Percentiles rank a stretch among this genome's conserved stretches.
Evolutionary conservation across 148 eudicot species (phyloP).

Genomic region (Rhododendron ferrugineum): DNA sequence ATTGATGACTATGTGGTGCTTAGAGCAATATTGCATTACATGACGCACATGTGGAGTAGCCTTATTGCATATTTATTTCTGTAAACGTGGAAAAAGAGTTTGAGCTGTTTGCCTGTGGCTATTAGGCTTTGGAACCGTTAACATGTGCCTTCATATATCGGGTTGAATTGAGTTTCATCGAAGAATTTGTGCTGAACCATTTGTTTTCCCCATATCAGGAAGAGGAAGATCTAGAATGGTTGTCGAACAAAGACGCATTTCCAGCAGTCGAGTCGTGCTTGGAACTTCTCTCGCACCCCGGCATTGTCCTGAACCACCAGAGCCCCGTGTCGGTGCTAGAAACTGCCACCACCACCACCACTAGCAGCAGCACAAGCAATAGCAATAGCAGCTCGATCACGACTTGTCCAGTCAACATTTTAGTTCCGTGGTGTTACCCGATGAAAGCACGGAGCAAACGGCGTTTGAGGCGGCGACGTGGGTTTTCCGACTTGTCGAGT

Average conservation of each 20-base stretch:
- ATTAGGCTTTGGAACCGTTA: background rate
- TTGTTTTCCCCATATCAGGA: conserved; percentile 35
- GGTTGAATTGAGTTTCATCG: background rate
- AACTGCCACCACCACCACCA: conserved; percentile 34
- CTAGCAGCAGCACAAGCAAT: conserved; percentile 22
- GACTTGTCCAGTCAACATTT: conserved; percentile 28
- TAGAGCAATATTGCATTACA: background rate
- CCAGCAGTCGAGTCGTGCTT: conserved; percentile 65
- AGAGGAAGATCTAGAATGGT: conserved; percentile 90
- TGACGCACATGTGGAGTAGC: background rate
- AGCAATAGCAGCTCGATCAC: conserved; percentile 22
- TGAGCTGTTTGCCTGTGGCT: background rate
- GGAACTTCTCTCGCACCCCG: conserved; percentile 45
- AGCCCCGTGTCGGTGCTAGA: conserved; percentile 73
- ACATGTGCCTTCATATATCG: background rate
- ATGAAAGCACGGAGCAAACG: conserved; percentile 54
- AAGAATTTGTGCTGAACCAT: background rate
- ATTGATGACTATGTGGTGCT: background rate
- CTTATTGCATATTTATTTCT: background rate
- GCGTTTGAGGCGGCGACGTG: conserved; percentile 12
- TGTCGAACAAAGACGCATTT: conserved; percentile 81
- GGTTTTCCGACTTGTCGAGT: conserved; percentile 19
- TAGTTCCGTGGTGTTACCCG: conserved; percentile 45
- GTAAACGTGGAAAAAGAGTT: background rate
- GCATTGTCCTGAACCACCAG: conserved; percentile 22